Conservation (phyloP, 305 asterid genomes). For the Fraxinus baroniana region DNA sequence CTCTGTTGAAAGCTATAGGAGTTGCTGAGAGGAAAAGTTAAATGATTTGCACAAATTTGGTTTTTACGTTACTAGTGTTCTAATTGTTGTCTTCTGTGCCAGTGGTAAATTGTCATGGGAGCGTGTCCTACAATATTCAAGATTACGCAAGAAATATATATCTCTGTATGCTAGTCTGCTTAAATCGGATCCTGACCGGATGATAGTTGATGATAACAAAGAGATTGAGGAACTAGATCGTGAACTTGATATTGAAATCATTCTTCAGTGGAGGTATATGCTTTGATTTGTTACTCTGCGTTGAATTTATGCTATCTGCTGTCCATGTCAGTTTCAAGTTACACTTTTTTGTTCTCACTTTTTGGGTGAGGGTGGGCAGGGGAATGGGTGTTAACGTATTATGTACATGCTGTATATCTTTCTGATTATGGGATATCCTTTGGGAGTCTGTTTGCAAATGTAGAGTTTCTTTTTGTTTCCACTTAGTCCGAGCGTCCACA, state of each 20-base stretch:
- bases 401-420: neutral
- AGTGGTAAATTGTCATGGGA: slow-evolving; percentile 96
- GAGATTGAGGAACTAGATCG: slow-evolving; percentile 86
- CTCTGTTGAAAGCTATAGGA: neutral
- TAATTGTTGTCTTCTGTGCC: slow-evolving; percentile 32
- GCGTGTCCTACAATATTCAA: slow-evolving; percentile 73
- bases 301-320: slow-evolving; percentile 17
- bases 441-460: neutral
- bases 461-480: slow-evolving; percentile 4
- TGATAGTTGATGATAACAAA: slow-evolving; percentile 65
- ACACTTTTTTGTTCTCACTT: neutral
- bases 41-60: neutral
- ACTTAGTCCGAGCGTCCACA: neutral
- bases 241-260: slow-evolving; percentile 81
- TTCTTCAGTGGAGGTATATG: slow-evolving; percentile 90
- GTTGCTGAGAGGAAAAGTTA: neutral
- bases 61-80: slow-evolving; percentile 18
- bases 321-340: slow-evolving; percentile 10
- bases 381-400: slow-evolving; percentile 9
- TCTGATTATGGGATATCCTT: neutral
- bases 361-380: slow-evolving; percentile 6
- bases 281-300: slow-evolving; percentile 14
- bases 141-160: slow-evolving; percentile 79
- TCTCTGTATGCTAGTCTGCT: slow-evolving; percentile 78
- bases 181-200: slow-evolving; percentile 70